Evolutionary conservation across 345 rosid genomes (phyloP), one percentile per base, ranked within the genome.

Genomic region (Crucihimalaya himalaica): DNA sequence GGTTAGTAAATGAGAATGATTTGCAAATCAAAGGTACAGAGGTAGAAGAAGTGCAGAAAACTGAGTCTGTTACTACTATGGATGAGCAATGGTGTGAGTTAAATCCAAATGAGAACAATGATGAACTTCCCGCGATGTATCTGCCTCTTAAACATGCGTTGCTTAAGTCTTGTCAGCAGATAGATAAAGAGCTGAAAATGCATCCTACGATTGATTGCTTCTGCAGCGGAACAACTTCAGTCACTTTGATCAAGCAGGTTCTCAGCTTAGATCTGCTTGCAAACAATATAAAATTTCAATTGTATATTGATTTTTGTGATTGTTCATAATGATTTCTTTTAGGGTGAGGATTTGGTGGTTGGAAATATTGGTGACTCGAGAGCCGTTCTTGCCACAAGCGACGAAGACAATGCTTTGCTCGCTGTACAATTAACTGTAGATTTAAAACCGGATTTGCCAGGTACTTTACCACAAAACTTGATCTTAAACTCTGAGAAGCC

Each of bases 171-270:
- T 94, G 86, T 73, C 89, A 83, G 79, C 82, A 89, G 78, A 87
- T 87, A 80, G 97, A 91, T 79, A 94, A 87, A 84, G 92, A 91
- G 60, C 63, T 94, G 37, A 89, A 88, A 78, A 78, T 89, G 85
- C 91, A 89, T 83, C 95, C 96, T 21, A 81, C 85, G 25, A 89
- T 94, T 21, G 97, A 91, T 83, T 91, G 98, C 80, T 91, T 91
- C 86, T 94, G 98, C 89, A 94, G 98, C 27, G 98, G 98, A 31
- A 71, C 98, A 6, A 94, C 98, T 63, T 93, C 97, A 15, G 98
- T 94, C 55, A 86, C 91, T 70, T 78, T 91, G 83, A 85, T 94
- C 55, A 94, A 91, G 66, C 93, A 86, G 98, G 98, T 91, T 83
- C 21, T 39, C 16, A 14, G 50, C 48, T 47, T 55, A 7, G 27